Percentiles rank a stretch among this genome's conserved stretches.
phyloP scores from a whole-genome alignment of 192 early-diverging fungal genomes.

The Glomus cerebriforme region DNA sequence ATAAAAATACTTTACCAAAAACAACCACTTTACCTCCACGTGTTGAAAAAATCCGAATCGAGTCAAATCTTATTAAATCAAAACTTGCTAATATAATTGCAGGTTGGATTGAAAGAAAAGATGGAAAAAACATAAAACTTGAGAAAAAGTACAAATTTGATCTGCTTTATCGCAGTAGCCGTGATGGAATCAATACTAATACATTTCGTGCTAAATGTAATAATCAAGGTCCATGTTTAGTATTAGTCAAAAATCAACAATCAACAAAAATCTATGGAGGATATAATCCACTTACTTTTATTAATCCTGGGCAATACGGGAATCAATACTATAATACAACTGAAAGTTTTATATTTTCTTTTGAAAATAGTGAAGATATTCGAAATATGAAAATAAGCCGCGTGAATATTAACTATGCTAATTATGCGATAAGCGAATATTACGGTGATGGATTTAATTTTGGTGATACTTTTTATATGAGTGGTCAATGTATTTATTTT shows the following conservation, averaged over 20 bases:
- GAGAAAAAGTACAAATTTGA: slow-evolving; percentile 2
- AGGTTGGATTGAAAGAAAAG: slow-evolving; percentile 10
- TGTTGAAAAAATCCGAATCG: background rate
- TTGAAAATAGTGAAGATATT: background rate
- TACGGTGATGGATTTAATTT: background rate
- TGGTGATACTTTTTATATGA: background rate
- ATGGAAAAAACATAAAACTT: background rate
- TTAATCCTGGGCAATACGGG: background rate
- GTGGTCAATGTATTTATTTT: background rate
- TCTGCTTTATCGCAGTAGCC: slow-evolving; percentile 1
- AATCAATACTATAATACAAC: background rate
- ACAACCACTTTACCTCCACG: background rate
- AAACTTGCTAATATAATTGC: background rate
- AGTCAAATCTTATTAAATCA: slow-evolving; percentile 8
- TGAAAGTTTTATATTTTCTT: background rate
- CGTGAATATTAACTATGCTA: too few species aligned
- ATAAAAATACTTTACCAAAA: background rate
- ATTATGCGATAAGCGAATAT: background rate
- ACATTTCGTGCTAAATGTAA: too few species aligned
- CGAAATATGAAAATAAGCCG: background rate
- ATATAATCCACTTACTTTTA: background rate
- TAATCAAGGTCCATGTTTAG: too few species aligned
- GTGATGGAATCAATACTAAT: background rate
- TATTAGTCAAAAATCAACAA: too few species aligned
- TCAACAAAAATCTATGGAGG: background rate